These are phyloP conservation scores for Guadua angustifolia DNA, from an alignment of 176 grass and related monocot genomes.

Conservation along the genomic window DNA sequence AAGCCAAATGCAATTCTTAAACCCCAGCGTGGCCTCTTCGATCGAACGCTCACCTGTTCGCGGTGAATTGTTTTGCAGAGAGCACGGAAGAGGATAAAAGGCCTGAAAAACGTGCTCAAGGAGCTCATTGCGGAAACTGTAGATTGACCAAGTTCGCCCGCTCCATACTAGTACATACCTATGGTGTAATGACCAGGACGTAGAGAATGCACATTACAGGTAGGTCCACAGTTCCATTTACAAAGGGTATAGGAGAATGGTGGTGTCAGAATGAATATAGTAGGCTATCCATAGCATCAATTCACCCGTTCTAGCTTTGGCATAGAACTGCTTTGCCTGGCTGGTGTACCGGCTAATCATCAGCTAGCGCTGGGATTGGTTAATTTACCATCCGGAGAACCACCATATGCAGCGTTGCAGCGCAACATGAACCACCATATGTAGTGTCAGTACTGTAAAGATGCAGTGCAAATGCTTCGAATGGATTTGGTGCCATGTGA, in stretches of 20 bases:
- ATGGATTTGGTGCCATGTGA: conserved; percentile 3
- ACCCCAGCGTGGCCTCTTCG: background rate
- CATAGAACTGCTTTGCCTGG: background rate
- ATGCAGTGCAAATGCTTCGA: background rate
- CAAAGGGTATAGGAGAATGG: conserved; percentile 31
- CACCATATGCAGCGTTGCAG: background rate
- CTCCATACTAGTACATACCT: conserved; percentile 28
- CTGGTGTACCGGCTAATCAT: background rate
- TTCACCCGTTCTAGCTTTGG: background rate
- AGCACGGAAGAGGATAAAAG: conserved; percentile 68
- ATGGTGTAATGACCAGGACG: background rate
- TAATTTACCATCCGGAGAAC: conserved; percentile 18
- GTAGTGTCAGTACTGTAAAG: background rate
- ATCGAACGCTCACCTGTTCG: conserved; percentile 16
- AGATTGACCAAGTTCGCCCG: conserved; percentile 44
- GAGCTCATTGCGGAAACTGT: conserved; percentile 59
- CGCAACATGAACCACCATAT: no score
- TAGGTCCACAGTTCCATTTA: background rate
- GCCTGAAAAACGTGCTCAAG: conserved; percentile 67
- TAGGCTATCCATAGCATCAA: background rate
- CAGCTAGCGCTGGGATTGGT: background rate
- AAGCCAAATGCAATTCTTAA: conserved; percentile 9
- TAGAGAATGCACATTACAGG: conserved; percentile 12
- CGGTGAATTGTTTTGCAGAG: conserved; percentile 49
- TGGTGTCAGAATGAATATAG: background rate